Percentiles rank a stretch among this genome's conserved stretches.
Evolutionary conservation across 164 flowering plant species (phyloP).

Genomic region (Vitis riparia): DNA sequence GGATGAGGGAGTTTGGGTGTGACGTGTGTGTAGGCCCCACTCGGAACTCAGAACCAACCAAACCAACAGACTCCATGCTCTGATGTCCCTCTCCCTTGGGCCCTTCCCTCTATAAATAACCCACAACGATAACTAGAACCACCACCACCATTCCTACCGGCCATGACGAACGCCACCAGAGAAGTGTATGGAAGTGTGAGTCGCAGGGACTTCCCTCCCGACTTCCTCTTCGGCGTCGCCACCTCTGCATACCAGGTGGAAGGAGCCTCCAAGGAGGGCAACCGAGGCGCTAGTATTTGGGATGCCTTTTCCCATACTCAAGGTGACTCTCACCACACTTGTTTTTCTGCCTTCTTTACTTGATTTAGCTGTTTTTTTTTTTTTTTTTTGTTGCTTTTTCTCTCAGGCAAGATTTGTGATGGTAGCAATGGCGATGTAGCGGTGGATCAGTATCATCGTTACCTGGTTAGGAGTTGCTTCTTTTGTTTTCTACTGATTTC

Average conservation of each 20-base stretch:
- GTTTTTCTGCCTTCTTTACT: background rate
- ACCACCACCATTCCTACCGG: too few species aligned
- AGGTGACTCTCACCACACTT: constrained; percentile 27
- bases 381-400: constrained; percentile 8
- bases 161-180: background rate
- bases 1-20: too few species aligned
- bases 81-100: too few species aligned
- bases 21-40: too few species aligned
- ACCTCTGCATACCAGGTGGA: constrained; percentile 90
- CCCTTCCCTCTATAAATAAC: too few species aligned
- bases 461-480: constrained; percentile 44
- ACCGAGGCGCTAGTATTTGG: constrained; percentile 84
- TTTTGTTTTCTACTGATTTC: too few species aligned
- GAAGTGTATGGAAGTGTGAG: constrained; percentile 16
- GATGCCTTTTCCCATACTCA: constrained; percentile 62
- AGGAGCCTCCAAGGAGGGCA: constrained; percentile 77
- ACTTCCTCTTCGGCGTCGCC: constrained; percentile 75
- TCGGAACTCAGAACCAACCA: too few species aligned
- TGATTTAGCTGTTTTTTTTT: background rate
- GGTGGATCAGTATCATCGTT: constrained; percentile 84
- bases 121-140: too few species aligned
- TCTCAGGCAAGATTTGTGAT: constrained; percentile 66
- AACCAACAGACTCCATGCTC: too few species aligned
- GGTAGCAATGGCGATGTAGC: constrained; percentile 85
- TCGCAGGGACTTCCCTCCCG: constrained; percentile 56